Base-by-base conservation (phyloP, 495 filamentous ascomycete genomes). In the Xylaria flabelliformis region DNA sequence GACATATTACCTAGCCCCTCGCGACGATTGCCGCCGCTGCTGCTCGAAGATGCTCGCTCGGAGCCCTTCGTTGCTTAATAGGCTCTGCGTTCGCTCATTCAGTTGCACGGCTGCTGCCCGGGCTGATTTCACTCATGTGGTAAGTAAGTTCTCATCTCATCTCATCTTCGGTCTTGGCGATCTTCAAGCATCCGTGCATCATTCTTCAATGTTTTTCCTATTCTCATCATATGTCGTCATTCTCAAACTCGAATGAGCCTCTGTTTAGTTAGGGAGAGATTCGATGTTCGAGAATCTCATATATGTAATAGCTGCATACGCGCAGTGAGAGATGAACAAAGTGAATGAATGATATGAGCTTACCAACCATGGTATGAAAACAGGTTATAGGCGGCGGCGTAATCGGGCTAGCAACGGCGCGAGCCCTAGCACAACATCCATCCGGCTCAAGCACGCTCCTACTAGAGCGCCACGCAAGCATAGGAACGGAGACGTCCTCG, bases 401-500 rank as follows among this genome's bases (percentile, higher is more conserved):
- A 1, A 93, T 99, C 32, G 96, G 96, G 4, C 88, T 99, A 4
- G 92, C 96, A n/a, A 88, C 97, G 72, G 94, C 96, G 1, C 87
- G 91, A 2, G 86, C 89, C 74, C 83, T 99, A 34, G 92, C 96
- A 65, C 83, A 78, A 19, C 83, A 74, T 85, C 44, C 67, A 2
- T 26, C 72, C 12, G 12, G 29, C 24, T 12, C 79, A 3, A 88
- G 88, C 34, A 97, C 94, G 0, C 83, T 99, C 15, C 84, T 99
- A 15, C 87, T 98, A 5, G 96, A 99, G 81, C 86, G 90, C 44
- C 93, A 98, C 82, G 80, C 85, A 44, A 85, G 84, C 48, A 88
- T 93, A 34, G 96, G 97, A 29, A 97, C 90, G 59, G 97, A 98
- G 86, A 99, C 95, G 0, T 95, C 92, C 67, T 93, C 91, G 76